A percentile compares a stretch with the other conserved stretches of the same genome.
Evolutionary conservation across 805 yeast species (phyloP).

Genomic region (Starmera caribaea): DNA sequence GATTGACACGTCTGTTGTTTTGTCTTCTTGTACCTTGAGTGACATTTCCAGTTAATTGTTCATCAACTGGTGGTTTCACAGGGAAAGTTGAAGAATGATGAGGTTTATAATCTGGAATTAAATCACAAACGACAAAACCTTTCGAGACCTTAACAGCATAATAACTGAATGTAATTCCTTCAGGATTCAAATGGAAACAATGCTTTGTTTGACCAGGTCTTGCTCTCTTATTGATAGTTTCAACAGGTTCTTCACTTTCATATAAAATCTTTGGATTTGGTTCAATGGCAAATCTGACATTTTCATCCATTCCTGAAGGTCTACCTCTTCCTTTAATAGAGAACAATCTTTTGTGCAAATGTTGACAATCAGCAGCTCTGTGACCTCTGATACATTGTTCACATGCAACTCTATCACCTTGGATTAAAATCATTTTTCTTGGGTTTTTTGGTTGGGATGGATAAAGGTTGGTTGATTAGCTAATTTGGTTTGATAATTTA

Average conservation of each 20-base stretch:
- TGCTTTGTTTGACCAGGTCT: constrained; percentile 3
- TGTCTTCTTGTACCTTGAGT: too few relatives aligned
- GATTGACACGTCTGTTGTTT: too few relatives aligned
- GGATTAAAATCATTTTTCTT: constrained; percentile 60
- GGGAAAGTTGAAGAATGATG: too few relatives aligned
- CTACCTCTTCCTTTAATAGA: constrained; percentile 89
- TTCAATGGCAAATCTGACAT: constrained; percentile 9
- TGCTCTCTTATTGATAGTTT: constrained; percentile 8
- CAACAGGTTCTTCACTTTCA: constrained; percentile 7
- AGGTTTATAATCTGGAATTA: too few relatives aligned
- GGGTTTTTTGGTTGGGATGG: neutral
- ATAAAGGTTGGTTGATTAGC: neutral
- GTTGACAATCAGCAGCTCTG: constrained; percentile 79
- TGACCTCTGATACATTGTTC: constrained; percentile 88
- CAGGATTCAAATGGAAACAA: constrained; percentile 10
- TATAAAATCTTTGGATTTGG: constrained; percentile 3
- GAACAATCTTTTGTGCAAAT: constrained; percentile 67
- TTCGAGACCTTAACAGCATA: too few relatives aligned
- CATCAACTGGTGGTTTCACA: too few relatives aligned
- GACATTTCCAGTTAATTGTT: too few relatives aligned
- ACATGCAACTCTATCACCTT: constrained; percentile 76
- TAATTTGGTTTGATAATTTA: neutral
- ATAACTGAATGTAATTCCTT: neutral
- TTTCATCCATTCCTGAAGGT: constrained; percentile 38
- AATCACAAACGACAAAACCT: too few relatives aligned